These are phyloP conservation scores for Thalassiosira pacifica DNA, from an alignment of 352 stramenopile genomes.

Conservation along the genomic window DNA sequence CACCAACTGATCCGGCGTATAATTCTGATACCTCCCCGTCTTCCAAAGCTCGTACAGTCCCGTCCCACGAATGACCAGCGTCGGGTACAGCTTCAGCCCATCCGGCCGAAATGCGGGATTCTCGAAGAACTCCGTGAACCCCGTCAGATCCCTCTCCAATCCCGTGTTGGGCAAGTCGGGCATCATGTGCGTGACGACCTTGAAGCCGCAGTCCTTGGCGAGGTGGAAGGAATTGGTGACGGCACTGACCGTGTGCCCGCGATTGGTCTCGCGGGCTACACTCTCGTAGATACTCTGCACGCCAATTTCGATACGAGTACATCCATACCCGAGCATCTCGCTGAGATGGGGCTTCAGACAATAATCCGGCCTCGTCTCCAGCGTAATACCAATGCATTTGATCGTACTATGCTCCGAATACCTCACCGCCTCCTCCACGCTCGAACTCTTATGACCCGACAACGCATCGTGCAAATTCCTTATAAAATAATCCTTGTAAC, in stretches of 20 bases:
- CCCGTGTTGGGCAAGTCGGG: constrained; percentile 97
- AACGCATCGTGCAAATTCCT: constrained; percentile 96
- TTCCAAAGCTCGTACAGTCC: constrained; percentile 98
- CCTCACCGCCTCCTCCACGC: constrained; percentile 92
- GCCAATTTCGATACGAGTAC: constrained; percentile 97
- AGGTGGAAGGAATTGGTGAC: constrained; percentile 90
- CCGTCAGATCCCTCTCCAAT: constrained; percentile 94
- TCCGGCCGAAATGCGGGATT: constrained; percentile 95
- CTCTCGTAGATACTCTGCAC: constrained; percentile 97
- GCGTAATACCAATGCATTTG: constrained; percentile 93
- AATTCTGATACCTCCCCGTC: constrained; percentile 93
- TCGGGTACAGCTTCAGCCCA: constrained; percentile 97
- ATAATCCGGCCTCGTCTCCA: constrained; percentile 98
- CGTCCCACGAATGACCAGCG: constrained; percentile 95
- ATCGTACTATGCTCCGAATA: constrained; percentile 92
- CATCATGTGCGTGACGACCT: constrained; percentile 99
- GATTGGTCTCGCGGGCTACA: constrained; percentile 92
- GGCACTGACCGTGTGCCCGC: constrained; percentile 94
- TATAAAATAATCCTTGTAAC: constrained; percentile 97
- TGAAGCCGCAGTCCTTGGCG: constrained; percentile 96
- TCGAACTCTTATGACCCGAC: constrained; percentile 91
- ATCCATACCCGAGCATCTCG: constrained; percentile 97
- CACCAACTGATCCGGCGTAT: constrained; percentile 89
- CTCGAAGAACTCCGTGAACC: constrained; percentile 97
- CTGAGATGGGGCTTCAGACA: constrained; percentile 96